Conservation (phyloP, 192 early-diverging fungal species). For the Glomus cerebriforme region DNA sequence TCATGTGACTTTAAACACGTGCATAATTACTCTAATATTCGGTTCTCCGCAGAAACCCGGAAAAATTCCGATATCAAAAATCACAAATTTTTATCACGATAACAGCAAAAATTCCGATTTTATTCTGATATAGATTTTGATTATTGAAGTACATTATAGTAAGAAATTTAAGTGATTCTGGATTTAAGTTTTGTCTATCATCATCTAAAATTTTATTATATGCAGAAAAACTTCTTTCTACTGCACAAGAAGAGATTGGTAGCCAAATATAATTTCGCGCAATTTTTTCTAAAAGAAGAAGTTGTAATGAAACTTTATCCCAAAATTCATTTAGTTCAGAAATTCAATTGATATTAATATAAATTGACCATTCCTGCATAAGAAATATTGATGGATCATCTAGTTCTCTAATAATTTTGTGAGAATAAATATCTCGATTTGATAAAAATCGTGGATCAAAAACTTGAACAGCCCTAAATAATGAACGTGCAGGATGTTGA, state of each 20-base stretch:
- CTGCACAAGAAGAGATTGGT: background rate
- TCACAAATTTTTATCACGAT: no score
- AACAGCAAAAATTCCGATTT: no score
- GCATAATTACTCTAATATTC: no score
- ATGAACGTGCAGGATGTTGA: no score
- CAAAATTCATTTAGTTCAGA: background rate
- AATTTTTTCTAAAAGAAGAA: slow-evolving; percentile 8
- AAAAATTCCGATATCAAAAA: no score
- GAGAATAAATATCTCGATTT: no score
- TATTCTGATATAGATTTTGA: no score
- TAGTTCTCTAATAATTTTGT: no score
- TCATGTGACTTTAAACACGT: no score
- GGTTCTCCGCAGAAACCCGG: no score
- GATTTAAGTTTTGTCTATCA: slow-evolving; percentile 10
- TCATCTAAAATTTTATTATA: slow-evolving; percentile 19
- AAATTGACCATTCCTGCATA: background rate
- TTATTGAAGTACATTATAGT: slow-evolving; percentile 7
- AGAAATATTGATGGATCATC: background rate
- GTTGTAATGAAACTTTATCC: background rate
- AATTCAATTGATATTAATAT: background rate
- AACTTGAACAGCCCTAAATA: no score
- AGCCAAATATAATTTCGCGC: background rate
- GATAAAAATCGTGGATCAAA: no score
- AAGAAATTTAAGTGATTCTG: slow-evolving; percentile 3
- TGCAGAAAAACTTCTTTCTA: background rate